phyloP scores from a whole-genome alignment of 306 rosid genomes.

The Macrotyloma uniflorum region DNA sequence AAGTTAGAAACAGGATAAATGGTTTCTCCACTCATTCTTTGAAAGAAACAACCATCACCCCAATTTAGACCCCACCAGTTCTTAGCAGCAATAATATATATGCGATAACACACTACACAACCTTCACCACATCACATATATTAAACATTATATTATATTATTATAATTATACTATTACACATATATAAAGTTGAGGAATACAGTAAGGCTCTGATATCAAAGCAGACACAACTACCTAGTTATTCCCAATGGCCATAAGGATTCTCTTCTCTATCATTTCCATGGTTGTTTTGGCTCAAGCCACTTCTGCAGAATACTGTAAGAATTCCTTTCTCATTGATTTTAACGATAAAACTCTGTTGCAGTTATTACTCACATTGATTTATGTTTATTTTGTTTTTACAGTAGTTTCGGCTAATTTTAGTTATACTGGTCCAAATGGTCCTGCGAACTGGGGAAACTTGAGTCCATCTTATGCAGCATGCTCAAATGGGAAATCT shows the following conservation, averaged over 20 bases:
- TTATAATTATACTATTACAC: too few relatives aligned
- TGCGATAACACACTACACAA: not conserved
- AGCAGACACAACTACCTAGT: slow-evolving; percentile 20
- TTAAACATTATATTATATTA: not conserved
- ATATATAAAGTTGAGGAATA: slow-evolving; percentile 29
- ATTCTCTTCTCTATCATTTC: slow-evolving; percentile 41
- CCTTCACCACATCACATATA: not conserved
- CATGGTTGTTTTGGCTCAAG: slow-evolving; percentile 39
- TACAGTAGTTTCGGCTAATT: slow-evolving; percentile 25
- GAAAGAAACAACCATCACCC: slow-evolving; percentile 15
- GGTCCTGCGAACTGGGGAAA: slow-evolving; percentile 83
- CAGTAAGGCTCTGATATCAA: slow-evolving; percentile 29
- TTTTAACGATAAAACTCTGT: not conserved
- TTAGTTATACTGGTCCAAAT: slow-evolving; percentile 56
- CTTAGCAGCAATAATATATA: not conserved
- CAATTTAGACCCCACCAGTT: slow-evolving; percentile 5
- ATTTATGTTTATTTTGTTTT: not conserved
- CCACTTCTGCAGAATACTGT: slow-evolving; percentile 43
- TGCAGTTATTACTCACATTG: not conserved
- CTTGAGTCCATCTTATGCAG: slow-evolving; percentile 51
- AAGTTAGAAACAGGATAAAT: not conserved
- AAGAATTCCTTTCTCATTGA: slow-evolving; percentile 21
- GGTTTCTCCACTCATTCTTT: slow-evolving; percentile 16
- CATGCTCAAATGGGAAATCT: slow-evolving; percentile 63
- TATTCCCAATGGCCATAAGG: slow-evolving; percentile 37